Evolutionary conservation across 129 eudicot genomes (phyloP), one percentile per base, ranked within the genome.

Genomic region (Escallonia rubra): DNA sequence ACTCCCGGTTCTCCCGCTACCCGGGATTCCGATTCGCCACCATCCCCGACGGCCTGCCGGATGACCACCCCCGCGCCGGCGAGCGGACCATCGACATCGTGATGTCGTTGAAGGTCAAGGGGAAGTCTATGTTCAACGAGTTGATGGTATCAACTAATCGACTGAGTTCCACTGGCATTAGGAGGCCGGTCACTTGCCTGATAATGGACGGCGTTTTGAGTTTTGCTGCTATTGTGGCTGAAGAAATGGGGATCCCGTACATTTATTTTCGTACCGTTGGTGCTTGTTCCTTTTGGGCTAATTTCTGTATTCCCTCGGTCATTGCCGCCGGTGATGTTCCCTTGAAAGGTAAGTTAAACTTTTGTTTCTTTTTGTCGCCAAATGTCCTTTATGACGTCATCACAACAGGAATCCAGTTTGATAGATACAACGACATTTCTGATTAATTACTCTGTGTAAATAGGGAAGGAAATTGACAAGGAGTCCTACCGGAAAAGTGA

Each of bases 31-130:
- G 72, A 11, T 74, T 83, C 54, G 59, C 76, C 67, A 78, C 84
- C 43, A 80, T 86, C 67, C 53, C 82, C 41, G 89, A 86, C 13
- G 91, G 91, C 11, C 85, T 85, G 41, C 83, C 87, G 2, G 71
- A 65, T 0, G 83, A 85, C 62, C 79, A 81, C 67, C 87, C 83
- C 7, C 80, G 85, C 3, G 45, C 76, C 5, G 85, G 85, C 16
- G 68, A 85, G 6, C 50, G 78, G 42, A 65, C 59, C 45, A 65
- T 69, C 72, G 34, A 23, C 34, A 1, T 23, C 34, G 1, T 23
- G 34, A 23, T 23, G 34, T 23, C 34, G 34, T 23, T 23, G 34
- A 23, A 23, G 0, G 34, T 23, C 34, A 23, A 23, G 34, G 34
- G 34, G 34, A 23, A 23, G 34, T 23, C 34, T 23, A 0, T 23